phyloP scores from a whole-genome alignment of 1,139 yeast species.

The Saccharomycopsis hybrid region DNA sequence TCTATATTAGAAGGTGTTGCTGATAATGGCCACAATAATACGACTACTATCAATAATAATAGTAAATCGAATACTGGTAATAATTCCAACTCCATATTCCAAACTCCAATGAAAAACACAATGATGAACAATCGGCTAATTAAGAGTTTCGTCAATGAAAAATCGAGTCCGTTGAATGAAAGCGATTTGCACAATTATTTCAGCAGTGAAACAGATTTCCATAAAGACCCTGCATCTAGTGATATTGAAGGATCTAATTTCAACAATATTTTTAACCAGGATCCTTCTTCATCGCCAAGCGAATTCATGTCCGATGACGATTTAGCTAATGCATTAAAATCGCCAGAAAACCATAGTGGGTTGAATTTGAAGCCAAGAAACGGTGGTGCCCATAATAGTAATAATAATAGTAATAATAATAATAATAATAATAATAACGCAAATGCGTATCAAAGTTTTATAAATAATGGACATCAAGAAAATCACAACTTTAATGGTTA shows the following conservation, averaged over 20 bases:
- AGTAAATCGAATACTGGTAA: neutral
- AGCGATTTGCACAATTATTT: slow-evolving; percentile 17
- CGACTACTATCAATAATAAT: neutral
- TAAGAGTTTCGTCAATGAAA: slow-evolving; percentile 19
- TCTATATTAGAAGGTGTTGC: neutral
- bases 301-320: slow-evolving; percentile 36
- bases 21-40: neutral
- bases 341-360: slow-evolving; percentile 24
- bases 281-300: slow-evolving; percentile 24
- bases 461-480: slow-evolving; percentile 3
- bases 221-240: neutral
- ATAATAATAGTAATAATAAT: neutral
- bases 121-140: slow-evolving; percentile 7
- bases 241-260: slow-evolving; percentile 11
- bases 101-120: slow-evolving; percentile 16
- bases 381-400: neutral
- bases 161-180: slow-evolving; percentile 20
- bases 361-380: slow-evolving; percentile 10
- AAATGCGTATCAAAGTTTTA: neutral
- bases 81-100: neutral
- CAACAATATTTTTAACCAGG: slow-evolving; percentile 3
- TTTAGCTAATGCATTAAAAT: slow-evolving; percentile 33
- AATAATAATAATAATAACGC: neutral
- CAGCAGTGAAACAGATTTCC: slow-evolving; percentile 1
- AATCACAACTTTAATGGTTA: neutral